A percentile compares a stretch with the other conserved stretches of the same genome.
Conservation (phyloP, 768 basidiomycete species). For the Coprinopsis sp. region DNA sequence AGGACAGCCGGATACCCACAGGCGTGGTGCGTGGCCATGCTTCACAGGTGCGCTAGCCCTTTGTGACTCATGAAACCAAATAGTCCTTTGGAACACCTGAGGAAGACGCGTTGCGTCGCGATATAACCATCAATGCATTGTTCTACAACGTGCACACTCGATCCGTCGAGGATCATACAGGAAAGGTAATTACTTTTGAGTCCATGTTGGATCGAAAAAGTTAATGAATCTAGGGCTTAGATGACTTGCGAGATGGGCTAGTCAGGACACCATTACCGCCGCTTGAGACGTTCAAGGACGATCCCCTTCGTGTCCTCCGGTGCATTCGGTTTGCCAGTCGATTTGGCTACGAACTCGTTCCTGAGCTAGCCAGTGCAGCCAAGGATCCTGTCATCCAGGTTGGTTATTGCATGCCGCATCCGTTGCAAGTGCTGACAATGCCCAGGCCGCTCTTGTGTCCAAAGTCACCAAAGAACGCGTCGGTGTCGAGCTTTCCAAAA, state of each 20-base stretch:
- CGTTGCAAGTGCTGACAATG: constrained; percentile 21
- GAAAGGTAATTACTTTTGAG: constrained; percentile 48
- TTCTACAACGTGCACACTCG: constrained; percentile 94
- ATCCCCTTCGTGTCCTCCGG: constrained; percentile 88
- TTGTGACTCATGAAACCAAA: background rate
- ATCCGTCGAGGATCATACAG: constrained; percentile 81
- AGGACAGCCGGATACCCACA: constrained; percentile 83
- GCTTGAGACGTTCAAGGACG: constrained; percentile 84
- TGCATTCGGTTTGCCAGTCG: constrained; percentile 90
- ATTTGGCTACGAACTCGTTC: constrained; percentile 76
- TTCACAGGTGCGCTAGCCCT: background rate
- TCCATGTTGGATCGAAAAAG: background rate
- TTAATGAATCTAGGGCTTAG: constrained; percentile 56
- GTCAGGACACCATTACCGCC: constrained; percentile 90
- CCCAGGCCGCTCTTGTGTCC: constrained; percentile 57
- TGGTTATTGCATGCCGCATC: constrained; percentile 4
- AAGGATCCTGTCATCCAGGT: constrained; percentile 64
- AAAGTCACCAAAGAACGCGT: constrained; percentile 92
- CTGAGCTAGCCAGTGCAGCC: constrained; percentile 60
- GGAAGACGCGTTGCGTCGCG: constrained; percentile 86
- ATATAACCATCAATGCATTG: constrained; percentile 91
- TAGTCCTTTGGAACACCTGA: constrained; percentile 90
- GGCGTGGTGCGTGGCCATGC: constrained; percentile 56
- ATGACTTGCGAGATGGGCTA: constrained; percentile 73
- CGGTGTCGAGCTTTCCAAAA: constrained; percentile 90